Evolutionary conservation across 306 rosid species (phyloP), one percentile per base, ranked within the genome.

Genomic region (Styphnolobium japonicum): DNA sequence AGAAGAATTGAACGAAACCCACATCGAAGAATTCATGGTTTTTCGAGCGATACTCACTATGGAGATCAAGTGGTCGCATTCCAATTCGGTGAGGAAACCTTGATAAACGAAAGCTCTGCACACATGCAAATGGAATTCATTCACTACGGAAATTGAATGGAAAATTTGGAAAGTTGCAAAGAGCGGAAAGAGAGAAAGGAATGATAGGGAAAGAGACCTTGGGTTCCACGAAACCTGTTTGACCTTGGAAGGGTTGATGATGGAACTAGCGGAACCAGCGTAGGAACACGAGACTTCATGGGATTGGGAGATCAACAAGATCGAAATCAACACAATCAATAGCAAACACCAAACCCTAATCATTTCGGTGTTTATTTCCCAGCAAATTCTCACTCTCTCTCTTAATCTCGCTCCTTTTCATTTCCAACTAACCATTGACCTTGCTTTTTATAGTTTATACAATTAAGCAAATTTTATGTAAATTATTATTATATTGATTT

Each of bases 51-150:
- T 18, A 77, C 95, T 88, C 87, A 91, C 95, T 5, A 93, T 69
- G 15, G 99, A 90, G 74, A 93, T 88, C 90, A 96, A 84, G 85
- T 96, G 98, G 39, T 93, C 96, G 81, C 97, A 96, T 81, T 96
- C 99, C 45, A 89, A 82, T 49, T 93, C 94, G 43, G 94, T 87
- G 33, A 96, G 89, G 4, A 96, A 88, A 76, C 96, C 96, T 81
- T 89, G 67, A 57, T 93, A 96, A 29, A 96, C 93, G 62, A 91
- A 93, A 67, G 98, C 98, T 81, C 99, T 96, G 92, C 80, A 84
- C 51, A 77, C 0, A 76, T 63, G 49, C n/a, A n/a, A n/a, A n/a
- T n/a, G n/a, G n/a, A n/a, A n/a, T n/a, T n/a, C n/a, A n/a, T n/a
- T n/a, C n/a, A n/a, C 3, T 27, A 3, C 1, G 25, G n/a, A 65